A percentile compares a stretch with the other conserved stretches of the same genome.
phyloP scores from a whole-genome alignment of 228 moss, liverwort and hornwort species.

The Sphagnum fallax region DNA sequence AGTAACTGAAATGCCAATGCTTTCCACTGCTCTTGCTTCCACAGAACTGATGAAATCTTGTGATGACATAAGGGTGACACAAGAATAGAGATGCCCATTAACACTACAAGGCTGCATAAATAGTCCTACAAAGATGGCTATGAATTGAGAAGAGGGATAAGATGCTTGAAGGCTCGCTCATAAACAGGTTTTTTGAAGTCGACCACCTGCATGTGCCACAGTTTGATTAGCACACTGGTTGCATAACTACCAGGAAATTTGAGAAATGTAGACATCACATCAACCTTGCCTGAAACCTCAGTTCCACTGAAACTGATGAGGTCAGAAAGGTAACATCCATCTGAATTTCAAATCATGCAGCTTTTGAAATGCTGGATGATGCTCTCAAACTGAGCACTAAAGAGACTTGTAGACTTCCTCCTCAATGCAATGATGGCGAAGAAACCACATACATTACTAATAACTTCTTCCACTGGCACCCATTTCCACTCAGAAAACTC shows the following conservation, averaged over 20 bases:
- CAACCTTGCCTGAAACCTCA: neutral
- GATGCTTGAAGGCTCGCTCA: conserved; percentile 45
- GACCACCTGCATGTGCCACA: conserved; percentile 38
- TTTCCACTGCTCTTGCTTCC: too few species aligned
- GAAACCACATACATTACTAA: conserved; percentile 29
- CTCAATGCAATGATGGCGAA: neutral
- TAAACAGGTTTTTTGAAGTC: conserved; percentile 74
- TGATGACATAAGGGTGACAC: too few species aligned
- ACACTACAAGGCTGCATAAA: too few species aligned
- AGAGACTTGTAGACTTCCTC: neutral
- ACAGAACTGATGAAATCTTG: too few species aligned
- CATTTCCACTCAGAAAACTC: conserved; percentile 86
- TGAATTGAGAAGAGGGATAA: conserved; percentile 32
- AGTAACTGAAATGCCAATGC: too few species aligned
- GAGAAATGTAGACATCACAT: neutral
- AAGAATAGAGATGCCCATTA: too few species aligned
- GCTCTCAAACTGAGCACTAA: neutral
- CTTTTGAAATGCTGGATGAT: neutral
- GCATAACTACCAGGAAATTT: neutral
- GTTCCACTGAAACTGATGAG: neutral
- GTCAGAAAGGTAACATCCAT: neutral
- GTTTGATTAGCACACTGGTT: neutral
- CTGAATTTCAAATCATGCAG: neutral
- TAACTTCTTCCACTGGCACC: conserved; percentile 51
- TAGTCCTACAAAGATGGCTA: neutral